phyloP scores from a whole-genome alignment of 176 grass and related monocot genomes.

The Elaeis guineensis region DNA sequence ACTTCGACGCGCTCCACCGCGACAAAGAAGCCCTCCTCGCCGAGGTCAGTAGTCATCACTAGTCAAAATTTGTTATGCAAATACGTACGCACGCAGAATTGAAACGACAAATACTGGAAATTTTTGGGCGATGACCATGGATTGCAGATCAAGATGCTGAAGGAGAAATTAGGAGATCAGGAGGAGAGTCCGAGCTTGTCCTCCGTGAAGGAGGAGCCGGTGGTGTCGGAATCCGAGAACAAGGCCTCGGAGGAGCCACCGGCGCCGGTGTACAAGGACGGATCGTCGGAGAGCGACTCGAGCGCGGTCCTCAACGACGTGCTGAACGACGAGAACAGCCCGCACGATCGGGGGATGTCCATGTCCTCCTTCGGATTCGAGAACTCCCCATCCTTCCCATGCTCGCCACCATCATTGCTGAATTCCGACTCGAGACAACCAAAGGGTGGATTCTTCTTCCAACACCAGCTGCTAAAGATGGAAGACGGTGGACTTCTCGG shows the following conservation, averaged over 20 bases:
- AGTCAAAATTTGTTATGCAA: no score
- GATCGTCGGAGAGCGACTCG: slow-evolving; percentile 60
- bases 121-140: no score
- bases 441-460: not conserved
- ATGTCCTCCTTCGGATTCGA: slow-evolving; percentile 1
- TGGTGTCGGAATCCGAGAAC: slow-evolving; percentile 28
- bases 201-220: slow-evolving; percentile 43
- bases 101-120: no score
- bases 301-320: slow-evolving; percentile 59
- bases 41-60: no score
- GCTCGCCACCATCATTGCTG: not conserved
- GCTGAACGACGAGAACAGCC: slow-evolving; percentile 13
- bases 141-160: slow-evolving; percentile 57
- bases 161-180: slow-evolving; percentile 42
- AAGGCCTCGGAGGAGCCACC: slow-evolving; percentile 6
- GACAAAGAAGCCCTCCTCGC: no score
- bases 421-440: not conserved
- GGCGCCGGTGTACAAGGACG: slow-evolving; percentile 30
- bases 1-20: no score
- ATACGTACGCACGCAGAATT: no score
- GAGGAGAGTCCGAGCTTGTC: slow-evolving; percentile 40
- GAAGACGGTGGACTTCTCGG: slow-evolving; percentile 47
- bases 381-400: not conserved
- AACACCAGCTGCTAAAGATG: slow-evolving; percentile 32
- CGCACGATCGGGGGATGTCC: not conserved